These are phyloP conservation scores for Irpex sp. DNA, from an alignment of 1,284 basidiomycete species.

Conservation along the genomic window DNA sequence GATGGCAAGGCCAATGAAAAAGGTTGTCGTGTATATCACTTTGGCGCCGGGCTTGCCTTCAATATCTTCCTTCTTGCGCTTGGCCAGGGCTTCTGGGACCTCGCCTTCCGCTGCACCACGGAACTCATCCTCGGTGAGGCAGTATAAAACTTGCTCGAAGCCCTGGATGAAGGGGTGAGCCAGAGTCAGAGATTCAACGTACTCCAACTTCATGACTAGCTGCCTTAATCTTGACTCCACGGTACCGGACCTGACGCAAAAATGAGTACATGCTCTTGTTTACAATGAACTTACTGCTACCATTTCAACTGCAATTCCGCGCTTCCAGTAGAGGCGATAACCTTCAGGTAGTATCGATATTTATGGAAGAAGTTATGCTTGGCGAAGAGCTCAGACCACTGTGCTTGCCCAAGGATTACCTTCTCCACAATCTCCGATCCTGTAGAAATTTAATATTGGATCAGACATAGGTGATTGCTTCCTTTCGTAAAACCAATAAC, in stretches of 20 bases:
- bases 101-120: conserved; percentile 89
- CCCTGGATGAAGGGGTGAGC: conserved; percentile 97
- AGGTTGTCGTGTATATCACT: conserved; percentile 88
- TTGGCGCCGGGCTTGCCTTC: conserved; percentile 75
- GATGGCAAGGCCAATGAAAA: conserved; percentile 94
- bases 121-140: conserved; percentile 84
- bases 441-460: conserved; percentile 24
- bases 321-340: conserved; percentile 87
- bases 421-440: conserved; percentile 92
- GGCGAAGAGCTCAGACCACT: conserved; percentile 90
- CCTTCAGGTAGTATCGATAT: conserved; percentile 98
- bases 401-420: conserved; percentile 81
- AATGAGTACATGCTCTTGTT: background rate
- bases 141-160: conserved; percentile 86
- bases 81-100: conserved; percentile 66
- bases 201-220: conserved; percentile 96
- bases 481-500: conserved; percentile 31
- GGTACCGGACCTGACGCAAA: conserved; percentile 33
- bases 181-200: conserved; percentile 85
- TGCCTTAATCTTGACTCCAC: conserved; percentile 98
- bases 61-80: conserved; percentile 78
- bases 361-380: conserved; percentile 97
- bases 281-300: conserved; percentile 39
- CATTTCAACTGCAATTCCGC: conserved; percentile 92
- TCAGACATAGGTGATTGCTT: background rate